Percentiles rank a stretch among this genome's conserved stretches.
These are phyloP conservation scores for Forsythia viridissima DNA, from an alignment of 257 asterid genomes.

Conservation along the genomic window DNA sequence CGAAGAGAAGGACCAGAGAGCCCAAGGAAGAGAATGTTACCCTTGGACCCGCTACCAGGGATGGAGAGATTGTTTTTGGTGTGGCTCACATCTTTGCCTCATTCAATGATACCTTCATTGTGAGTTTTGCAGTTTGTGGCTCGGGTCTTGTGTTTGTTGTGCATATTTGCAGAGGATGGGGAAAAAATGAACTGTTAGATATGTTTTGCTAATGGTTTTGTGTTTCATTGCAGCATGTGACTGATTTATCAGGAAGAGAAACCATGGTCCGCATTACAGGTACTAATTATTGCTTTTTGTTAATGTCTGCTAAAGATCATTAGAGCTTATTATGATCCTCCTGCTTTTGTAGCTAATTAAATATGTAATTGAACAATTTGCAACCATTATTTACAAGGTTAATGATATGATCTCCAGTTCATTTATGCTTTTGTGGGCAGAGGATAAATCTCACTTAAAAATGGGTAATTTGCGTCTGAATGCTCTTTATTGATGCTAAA, in stretches of 20 bases:
- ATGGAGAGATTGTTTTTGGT: constrained; percentile 78
- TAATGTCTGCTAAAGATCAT: neutral
- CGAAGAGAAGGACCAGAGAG: constrained; percentile 76
- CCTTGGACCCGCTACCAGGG: constrained; percentile 77
- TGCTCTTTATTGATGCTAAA: constrained; percentile 16
- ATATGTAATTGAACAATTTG: neutral
- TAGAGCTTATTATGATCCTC: neutral
- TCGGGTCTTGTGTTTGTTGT: neutral
- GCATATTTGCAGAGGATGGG: neutral
- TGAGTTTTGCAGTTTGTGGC: constrained; percentile 25
- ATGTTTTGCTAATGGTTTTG: neutral
- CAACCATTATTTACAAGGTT: neutral
- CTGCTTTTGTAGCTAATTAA: neutral
- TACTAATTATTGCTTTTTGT: constrained; percentile 10
- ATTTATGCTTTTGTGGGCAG: neutral
- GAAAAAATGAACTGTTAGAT: neutral
- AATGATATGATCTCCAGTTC: neutral
- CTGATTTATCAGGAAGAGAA: constrained; percentile 91
- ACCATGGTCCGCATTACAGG: constrained; percentile 93
- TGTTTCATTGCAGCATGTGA: constrained; percentile 68
- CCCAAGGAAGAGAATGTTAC: constrained; percentile 85
- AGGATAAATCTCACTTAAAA: constrained; percentile 21
- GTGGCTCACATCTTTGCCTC: constrained; percentile 96
- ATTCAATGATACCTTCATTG: constrained; percentile 88
- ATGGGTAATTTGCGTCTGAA: constrained; percentile 31